Base-by-base conservation (phyloP, 2,329 filamentous ascomycete species). In the Aspergillus spinulosporus region DNA sequence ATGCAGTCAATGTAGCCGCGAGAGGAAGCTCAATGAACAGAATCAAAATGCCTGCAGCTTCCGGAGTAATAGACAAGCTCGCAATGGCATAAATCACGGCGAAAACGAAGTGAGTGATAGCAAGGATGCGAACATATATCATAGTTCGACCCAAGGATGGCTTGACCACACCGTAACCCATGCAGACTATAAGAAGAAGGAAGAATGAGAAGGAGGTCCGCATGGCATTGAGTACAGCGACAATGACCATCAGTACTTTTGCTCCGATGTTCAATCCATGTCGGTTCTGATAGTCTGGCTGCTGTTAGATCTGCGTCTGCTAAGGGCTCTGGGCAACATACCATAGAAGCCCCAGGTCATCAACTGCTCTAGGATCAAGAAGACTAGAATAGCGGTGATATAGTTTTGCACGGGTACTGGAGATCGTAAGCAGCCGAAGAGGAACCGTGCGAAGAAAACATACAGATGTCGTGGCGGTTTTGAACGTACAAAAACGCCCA, bases 141-240 rank as follows among this genome's bases (percentile, higher is more conserved):
- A 99, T 99, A 9, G 92, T 92, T 68, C 88, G 89, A 56, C 94
- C 94, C 3, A 99, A 83, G 2, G 88, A 91, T 2, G 88, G 89
- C 77, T 97, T 97, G 63, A 99, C 95, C 26, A 99, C 95, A 65
- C 94, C 94, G 67, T 99, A 99, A 32, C 94, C 94, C 94, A 99
- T 99, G 74, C 94, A 99, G 32, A 99, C 94, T 64, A 99, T 97
- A 52, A 99, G 86, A 6, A 99, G 83, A 49, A 99, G 80, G 80
- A 99, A 99, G 80, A 99, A 99, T 0, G 93, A 97, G 73, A 99
- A 97, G 0, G 93, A 97, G 75, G 97, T 99, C 62, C 94, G 85
- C 54, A 88, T 92, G 4, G 94, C 94, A 70, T 96, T 97, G 44
- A 99, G 82, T 26, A 97, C 82, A 37, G 92, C 92, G n/a, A 97